Base-by-base conservation (phyloP, 2,329 filamentous ascomycete species). In the Fusarium paranaense region DNA sequence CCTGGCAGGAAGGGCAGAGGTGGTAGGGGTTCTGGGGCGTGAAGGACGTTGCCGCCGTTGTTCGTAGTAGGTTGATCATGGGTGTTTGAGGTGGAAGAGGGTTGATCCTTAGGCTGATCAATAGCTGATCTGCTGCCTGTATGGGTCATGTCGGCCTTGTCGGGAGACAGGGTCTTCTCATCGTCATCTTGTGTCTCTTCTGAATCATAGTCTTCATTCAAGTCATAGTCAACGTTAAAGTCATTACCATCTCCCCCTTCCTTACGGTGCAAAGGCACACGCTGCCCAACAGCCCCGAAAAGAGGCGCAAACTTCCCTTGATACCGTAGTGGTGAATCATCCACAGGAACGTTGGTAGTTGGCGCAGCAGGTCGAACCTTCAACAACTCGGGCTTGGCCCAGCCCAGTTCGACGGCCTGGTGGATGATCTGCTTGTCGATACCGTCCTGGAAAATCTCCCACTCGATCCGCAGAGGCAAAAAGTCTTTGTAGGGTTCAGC, bases 391-490 rank as follows among this genome's bases (percentile, higher is more conserved):
- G 30, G 14, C 20, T 33, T 37, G 33, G 78, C 30, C 72, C 75
- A 78, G 0, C 71, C 72, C 13, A 64, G 64, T 1, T 65, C 52
- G 0, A 58, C 20, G 4, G 70, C 72, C 6, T 57, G 62, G 16
- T 60, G 20, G 7, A 80, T 33, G 18, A 64, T 38, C 6, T 64
- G 60, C 14, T 40, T 56, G 27, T 80, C 78, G 27, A 77, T 38
- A 11, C 52, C 66, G 6, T 80, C 76, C 25, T 71, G 67, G 1
- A 80, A 30, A 9, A 81, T 67, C 9, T 76, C 74, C 50, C 69
- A 64, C 20, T 81, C 75, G 1, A 81, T 71, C 6, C 68, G 37
- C 14, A 82, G 37, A 7, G 66, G 63, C 11, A 81, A 42, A 54
- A 82, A 82, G 25, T 74, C 75, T 16, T 66, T 40, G 10, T 50